These are phyloP conservation scores for Asterella californica DNA, from an alignment of 225 moss, liverwort and hornwort species.

Conservation along the genomic window DNA sequence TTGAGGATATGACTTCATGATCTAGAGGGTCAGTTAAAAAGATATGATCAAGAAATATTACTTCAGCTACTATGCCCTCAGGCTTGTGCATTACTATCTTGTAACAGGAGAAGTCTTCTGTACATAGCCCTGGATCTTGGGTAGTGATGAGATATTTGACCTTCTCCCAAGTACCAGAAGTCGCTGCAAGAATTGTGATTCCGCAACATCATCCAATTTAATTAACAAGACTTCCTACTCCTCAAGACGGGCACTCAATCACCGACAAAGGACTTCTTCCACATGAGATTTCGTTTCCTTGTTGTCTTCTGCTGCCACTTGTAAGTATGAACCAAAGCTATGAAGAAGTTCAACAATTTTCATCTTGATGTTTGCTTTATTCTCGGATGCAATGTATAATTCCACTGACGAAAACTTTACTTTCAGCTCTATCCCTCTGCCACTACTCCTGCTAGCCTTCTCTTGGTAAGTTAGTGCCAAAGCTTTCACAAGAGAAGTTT, in stretches of 20 bases:
- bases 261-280: background rate
- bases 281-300: background rate
- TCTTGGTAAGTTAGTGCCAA: slow-evolving; percentile 23
- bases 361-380: slow-evolving; percentile 4
- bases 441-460: background rate
- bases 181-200: slow-evolving; percentile 17
- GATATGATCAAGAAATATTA: background rate
- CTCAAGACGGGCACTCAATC: background rate
- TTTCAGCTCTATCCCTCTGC: background rate
- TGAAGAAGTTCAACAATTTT: slow-evolving; percentile 10
- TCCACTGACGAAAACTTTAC: background rate
- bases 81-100: slow-evolving; percentile 1
- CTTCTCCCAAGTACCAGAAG: slow-evolving; percentile 23
- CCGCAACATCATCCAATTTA: slow-evolving; percentile 34
- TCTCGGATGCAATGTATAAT: background rate
- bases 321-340: background rate
- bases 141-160: slow-evolving; percentile 33
- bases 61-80: background rate
- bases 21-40: background rate
- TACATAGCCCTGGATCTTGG: slow-evolving; percentile 16
- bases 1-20: background rate
- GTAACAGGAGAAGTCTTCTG: slow-evolving; percentile 18
- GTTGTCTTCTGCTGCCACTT: background rate
- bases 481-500: slow-evolving; percentile 21
- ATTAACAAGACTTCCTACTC: slow-evolving; percentile 17